These are phyloP conservation scores for Sherardia arvensis DNA, from an alignment of 257 asterid genomes.

Conservation along the genomic window DNA sequence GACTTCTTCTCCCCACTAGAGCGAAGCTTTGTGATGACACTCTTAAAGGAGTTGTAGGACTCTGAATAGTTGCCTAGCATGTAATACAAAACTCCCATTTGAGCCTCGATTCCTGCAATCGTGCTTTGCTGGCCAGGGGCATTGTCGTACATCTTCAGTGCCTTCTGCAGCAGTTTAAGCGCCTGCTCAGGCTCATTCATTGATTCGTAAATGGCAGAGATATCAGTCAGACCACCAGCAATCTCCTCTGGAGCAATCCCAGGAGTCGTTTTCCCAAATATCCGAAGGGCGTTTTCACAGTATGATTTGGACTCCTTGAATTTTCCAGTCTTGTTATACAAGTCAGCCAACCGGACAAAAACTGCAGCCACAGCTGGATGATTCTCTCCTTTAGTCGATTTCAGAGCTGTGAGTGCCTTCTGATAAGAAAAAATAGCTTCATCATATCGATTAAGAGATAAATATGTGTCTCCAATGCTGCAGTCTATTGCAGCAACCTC, in stretches of 20 bases:
- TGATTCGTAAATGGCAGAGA: constrained; percentile 84
- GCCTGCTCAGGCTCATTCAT: constrained; percentile 88
- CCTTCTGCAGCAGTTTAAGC: constrained; percentile 67
- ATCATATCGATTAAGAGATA: constrained; percentile 71
- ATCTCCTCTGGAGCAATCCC: constrained; percentile 84
- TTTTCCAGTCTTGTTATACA: constrained; percentile 74
- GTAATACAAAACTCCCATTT: constrained; percentile 81
- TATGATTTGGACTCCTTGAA: constrained; percentile 77
- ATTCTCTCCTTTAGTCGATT: constrained; percentile 78
- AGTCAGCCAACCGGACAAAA: constrained; percentile 80
- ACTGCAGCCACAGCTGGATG: constrained; percentile 87
- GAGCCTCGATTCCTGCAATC: constrained; percentile 86
- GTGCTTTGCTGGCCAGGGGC: constrained; percentile 90
- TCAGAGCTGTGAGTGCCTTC: constrained; percentile 77
- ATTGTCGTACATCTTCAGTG: constrained; percentile 70
- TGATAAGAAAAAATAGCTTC: constrained; percentile 84
- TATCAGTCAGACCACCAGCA: constrained; percentile 77
- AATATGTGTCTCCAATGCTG: constrained; percentile 81
- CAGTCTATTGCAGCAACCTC: constrained; percentile 81
- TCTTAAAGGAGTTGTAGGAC: constrained; percentile 51
- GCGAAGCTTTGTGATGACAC: constrained; percentile 64
- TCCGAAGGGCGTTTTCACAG: constrained; percentile 79
- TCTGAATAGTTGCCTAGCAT: constrained; percentile 73
- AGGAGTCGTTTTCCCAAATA: constrained; percentile 61
- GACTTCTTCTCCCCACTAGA: constrained; percentile 86